A percentile compares a stretch with the other conserved stretches of the same genome.
Conservation (phyloP, 106 monocot species). For the Chionographis japonica region DNA sequence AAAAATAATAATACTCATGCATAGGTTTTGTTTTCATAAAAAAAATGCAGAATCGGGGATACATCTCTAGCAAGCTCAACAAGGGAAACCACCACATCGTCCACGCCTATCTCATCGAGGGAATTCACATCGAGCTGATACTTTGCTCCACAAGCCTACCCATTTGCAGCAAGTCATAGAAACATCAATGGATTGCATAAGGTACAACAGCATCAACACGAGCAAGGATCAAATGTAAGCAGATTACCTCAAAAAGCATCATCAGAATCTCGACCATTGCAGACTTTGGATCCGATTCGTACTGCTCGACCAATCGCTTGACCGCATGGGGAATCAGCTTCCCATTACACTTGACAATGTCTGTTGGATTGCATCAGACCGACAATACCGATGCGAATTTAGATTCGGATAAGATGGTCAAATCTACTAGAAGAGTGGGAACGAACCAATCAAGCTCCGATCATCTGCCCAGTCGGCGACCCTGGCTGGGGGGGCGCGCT, state of each 20-base stretch:
- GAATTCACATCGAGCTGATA: slow-evolving; percentile 62
- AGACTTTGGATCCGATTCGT: slow-evolving; percentile 69
- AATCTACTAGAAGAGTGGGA: not conserved
- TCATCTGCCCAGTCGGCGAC: slow-evolving; percentile 36
- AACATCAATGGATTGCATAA: not conserved
- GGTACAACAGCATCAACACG: not conserved
- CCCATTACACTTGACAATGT: slow-evolving; percentile 64
- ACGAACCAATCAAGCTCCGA: slow-evolving; percentile 53
- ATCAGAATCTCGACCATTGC: slow-evolving; percentile 72
- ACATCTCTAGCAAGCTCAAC: slow-evolving; percentile 82
- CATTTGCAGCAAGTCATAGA: slow-evolving; percentile 1
- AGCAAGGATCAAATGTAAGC: slow-evolving; percentile 8
- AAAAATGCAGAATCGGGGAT: slow-evolving; percentile 23
- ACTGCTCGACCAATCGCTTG: slow-evolving; percentile 73
- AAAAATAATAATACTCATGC: not conserved
- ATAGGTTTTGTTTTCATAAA: not conserved
- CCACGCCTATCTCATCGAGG: slow-evolving; percentile 76
- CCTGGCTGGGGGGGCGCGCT: slow-evolving; percentile 40
- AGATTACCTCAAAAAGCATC: slow-evolving; percentile 85
- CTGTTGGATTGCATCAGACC: slow-evolving; percentile 23
- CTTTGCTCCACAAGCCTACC: slow-evolving; percentile 88
- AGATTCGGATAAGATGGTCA: too few species aligned
- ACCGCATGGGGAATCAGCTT: slow-evolving; percentile 65
- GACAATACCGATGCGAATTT: too few species aligned
- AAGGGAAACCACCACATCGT: slow-evolving; percentile 72